Evolutionary conservation across 2,329 filamentous ascomycete species (phyloP), one percentile per base, ranked within the genome.

Genomic region (Trichocomaceae sp.): DNA sequence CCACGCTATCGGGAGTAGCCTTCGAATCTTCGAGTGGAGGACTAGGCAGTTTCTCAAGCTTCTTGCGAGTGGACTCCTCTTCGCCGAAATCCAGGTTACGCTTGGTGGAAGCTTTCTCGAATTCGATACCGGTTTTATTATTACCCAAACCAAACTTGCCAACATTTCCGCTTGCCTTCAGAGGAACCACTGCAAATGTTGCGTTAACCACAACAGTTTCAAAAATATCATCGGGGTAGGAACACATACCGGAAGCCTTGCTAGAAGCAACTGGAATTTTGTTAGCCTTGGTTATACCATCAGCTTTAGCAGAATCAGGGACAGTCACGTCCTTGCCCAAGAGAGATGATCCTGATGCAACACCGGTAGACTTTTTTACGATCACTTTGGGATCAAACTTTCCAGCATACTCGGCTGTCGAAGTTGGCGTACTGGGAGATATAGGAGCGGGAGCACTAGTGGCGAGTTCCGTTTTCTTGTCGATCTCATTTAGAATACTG

Each of bases 361-460:
- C 75, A 31, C 82, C 79, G 42, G 84, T 80, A 19, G 86, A 81
- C 68, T 88, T 93, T 70, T 92, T 95, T 41, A 83, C 86, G 62
- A 93, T 90, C 19, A 84, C 86, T 70, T 95, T 95, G 5, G 88
- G 87, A 63, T 95, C 87, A 64, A 93, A 92, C 69, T 93, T 95
- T 63, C 87, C 86, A 58, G 84, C 79, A 65, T 90, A 88, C 12
- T 83, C 75, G 42, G 76, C 64, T 17, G 33, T 48, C 37, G 44
- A 41, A 15, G 49, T 31, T 2, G 77, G 73, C 29, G 75, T 68
- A 15, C 73, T 71, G 22, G 82, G 77, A 26, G 81, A 79, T 33
- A 75, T 72, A 17, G 79, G 76, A 56, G 79, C 77, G 49, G 77
- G 70, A 48, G 75, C 73, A 50, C 73, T 74, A 17, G 84, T 78